Base-by-base conservation (phyloP, 441 rosid species). In the Isatis lusitanica region DNA sequence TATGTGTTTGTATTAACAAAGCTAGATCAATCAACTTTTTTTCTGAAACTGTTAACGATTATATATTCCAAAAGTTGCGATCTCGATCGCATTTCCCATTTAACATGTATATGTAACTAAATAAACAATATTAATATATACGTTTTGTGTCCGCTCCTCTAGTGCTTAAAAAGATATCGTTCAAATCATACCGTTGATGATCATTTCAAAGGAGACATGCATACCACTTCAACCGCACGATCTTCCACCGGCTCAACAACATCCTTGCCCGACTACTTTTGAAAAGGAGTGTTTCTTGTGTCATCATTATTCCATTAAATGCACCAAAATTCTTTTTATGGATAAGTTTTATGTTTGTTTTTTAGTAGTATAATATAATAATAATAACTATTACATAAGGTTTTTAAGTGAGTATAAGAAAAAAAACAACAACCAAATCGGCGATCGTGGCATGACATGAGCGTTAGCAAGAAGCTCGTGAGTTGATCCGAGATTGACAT, bases 361-460 rank as follows among this genome's bases (percentile, higher is more conserved):
- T 66, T 33, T 53, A 21, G 24, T 21, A 21, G 47, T 59, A 7
- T 13, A 53, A 7, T 53, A 53, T 28, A 28, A 52, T 53, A 55
- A 31, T 50, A 59, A 18, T 52, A 31, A 30, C 47, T 16, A 63
- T 46, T 21, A 75, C 28, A 39, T 47, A 44, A 44, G 9, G 24
- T 9, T 8, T 42, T 35, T 33, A 10, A 52, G 58, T 52, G 78
- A 51, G 63, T 51, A n/a, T 21, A 48, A n/a, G 57, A 55, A 62
- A 13, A 62, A 38, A 38, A 9, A 13, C 55, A 70, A 62, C 5
- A 68, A 39, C n/a, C n/a, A 39, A n/a, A 2, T 70, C 76, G 76
- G 76, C 53, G 75, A 70, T 70, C 40, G 67, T 64, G 79, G 70
- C 67, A 40, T 48, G 79, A 64, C 79, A 64, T 76, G 67, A 70